Evolutionary conservation across 495 filamentous ascomycete species (phyloP).

Genomic region (Schizothecium vesticola): DNA sequence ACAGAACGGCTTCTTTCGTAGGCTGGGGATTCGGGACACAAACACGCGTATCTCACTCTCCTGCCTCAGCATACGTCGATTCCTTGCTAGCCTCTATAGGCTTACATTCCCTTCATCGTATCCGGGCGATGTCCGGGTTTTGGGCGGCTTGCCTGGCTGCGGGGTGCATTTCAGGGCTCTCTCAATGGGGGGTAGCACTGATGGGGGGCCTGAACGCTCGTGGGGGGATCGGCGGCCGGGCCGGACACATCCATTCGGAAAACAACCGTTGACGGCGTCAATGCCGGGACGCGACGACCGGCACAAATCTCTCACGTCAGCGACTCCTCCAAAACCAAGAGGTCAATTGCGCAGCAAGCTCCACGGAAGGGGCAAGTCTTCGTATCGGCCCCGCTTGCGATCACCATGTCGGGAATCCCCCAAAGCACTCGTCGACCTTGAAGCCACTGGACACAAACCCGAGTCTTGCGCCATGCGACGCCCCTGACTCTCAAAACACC

Average conservation of each 20-base stretch:
- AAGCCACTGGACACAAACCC: not conserved
- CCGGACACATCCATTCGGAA: not conserved
- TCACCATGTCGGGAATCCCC: not conserved
- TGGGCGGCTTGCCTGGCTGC: not conserved
- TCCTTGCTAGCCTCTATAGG: not conserved
- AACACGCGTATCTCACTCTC: not conserved
- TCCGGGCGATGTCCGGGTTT: not conserved
- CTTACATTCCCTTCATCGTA: not conserved
- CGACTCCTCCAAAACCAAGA: not conserved
- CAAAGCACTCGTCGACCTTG: not conserved
- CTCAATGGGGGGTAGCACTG: not conserved
- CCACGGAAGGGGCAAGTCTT: not conserved
- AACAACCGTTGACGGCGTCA: not conserved
- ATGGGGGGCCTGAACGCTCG: not conserved
- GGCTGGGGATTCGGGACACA: not conserved
- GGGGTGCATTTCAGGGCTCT: not conserved
- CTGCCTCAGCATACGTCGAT: not conserved
- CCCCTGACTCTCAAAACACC: not conserved
- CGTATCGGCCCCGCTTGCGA: not conserved
- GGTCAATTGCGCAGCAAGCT: not conserved
- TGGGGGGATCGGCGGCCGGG: not conserved
- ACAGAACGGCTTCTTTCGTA: not conserved
- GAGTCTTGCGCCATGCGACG: not conserved
- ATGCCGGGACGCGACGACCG: not conserved
- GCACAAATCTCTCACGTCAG: not conserved